Evolutionary conservation across 2,329 filamentous ascomycete species (phyloP), one percentile per base, ranked within the genome.

Genomic region (Penicillium sp.): DNA sequence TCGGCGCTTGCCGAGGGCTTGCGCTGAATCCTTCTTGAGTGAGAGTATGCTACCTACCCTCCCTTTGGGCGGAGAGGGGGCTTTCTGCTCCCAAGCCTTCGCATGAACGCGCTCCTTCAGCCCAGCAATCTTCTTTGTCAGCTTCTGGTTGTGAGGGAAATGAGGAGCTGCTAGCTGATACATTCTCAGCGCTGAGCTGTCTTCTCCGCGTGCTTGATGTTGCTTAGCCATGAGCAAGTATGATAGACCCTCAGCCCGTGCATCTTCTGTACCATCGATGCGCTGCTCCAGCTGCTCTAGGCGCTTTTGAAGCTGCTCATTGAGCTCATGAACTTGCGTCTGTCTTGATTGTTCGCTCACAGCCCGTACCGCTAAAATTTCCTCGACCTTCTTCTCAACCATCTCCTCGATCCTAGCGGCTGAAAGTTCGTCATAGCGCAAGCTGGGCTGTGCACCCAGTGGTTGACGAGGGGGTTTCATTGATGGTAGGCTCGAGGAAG

Each of bases 221-320:
- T 97, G 91, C 61, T 94, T 89, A 1, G 91, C 93, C 81, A 94
- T 91, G n/a, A 97, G 79, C 32, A 97, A 76, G 64, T 89, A 91
- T 10, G 91, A 89, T 27, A 97, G 74, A 0, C 93, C 94, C 59
- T 96, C 90, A 0, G 90, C 87, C 49, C 89, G 85, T 26, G 81
- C 78, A 64, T 95, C 90, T 35, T 92, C 90, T 42, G 81, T 83
- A 18, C 84, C 84, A 54, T 93, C 89, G 27, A 97, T 88, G n/a
- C 90, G 88, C 61, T 87, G 84, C 73, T 97, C 93, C 3, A 97
- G 80, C 0, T 89, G 87, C 55, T 96, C 90, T 0, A 97, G 79
- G 0, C 93, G 85, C 53, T 81, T 84, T 64, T 94, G 89, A 19
- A 97, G 83, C 26, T 91, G 87, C 30, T 91, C 88, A 57, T 85